phyloP scores from a whole-genome alignment of 495 filamentous ascomycete genomes.

The Penicillium steckii region DNA sequence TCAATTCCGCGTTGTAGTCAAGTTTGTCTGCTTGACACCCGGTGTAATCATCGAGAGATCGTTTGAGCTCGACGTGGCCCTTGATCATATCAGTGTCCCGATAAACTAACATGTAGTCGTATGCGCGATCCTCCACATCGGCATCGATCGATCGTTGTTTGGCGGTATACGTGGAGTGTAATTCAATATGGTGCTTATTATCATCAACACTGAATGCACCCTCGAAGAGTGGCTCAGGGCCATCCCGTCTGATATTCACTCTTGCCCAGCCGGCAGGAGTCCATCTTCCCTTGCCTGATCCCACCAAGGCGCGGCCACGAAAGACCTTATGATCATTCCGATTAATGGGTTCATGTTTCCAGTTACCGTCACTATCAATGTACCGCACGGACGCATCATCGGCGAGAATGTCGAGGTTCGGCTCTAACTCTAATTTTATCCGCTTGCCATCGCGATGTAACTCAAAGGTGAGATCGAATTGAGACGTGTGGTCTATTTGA shows the following conservation, averaged over 20 bases:
- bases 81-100: conserved; percentile 80
- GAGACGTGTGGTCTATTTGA: conserved; percentile 71
- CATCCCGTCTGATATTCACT: conserved; percentile 74
- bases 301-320: conserved; percentile 74
- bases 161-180: conserved; percentile 68
- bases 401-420: conserved; percentile 86
- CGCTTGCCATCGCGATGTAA: conserved; percentile 65
- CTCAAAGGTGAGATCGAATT: conserved; percentile 80
- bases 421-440: conserved; percentile 79
- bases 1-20: conserved; percentile 64
- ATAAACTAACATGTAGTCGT: conserved; percentile 88
- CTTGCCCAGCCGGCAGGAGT: conserved; percentile 82
- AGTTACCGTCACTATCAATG: conserved; percentile 64
- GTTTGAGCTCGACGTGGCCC: conserved; percentile 52
- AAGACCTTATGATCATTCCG: conserved; percentile 76
- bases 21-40: conserved; percentile 67
- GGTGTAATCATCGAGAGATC: conserved; percentile 33
- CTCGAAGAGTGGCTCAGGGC: conserved; percentile 77
- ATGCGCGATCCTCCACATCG: conserved; percentile 52
- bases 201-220: conserved; percentile 80
- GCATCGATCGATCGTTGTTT: conserved; percentile 76
- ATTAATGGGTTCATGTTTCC: conserved; percentile 64
- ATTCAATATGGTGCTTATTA: conserved; percentile 86
- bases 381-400: conserved; percentile 73
- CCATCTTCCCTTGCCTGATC: conserved; percentile 65